Evolutionary conservation across 768 basidiomycete genomes (phyloP).

Genomic region (Rhodosporidiobolus sp.): DNA sequence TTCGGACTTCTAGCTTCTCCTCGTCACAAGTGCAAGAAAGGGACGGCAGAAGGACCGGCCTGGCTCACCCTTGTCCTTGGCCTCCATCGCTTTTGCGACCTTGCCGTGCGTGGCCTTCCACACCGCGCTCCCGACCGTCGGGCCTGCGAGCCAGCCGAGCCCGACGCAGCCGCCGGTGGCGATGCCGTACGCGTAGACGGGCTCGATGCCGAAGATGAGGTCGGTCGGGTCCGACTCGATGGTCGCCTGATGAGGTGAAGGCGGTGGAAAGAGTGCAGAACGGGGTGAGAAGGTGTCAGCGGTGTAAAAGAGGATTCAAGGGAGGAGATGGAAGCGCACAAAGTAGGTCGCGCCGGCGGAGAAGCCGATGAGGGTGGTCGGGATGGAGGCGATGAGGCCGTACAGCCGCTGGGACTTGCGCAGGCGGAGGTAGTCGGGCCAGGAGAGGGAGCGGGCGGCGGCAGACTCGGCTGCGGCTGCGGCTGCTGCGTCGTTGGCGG

Average conservation of each 20-base stretch:
- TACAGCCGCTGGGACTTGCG: constrained; percentile 31
- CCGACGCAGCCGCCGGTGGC: constrained; percentile 41
- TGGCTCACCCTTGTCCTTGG: constrained; percentile 39
- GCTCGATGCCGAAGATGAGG: constrained; percentile 40
- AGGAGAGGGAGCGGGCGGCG: constrained; percentile 23
- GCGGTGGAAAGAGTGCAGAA: not conserved
- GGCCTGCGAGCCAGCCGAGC: constrained; percentile 42
- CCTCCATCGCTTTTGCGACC: constrained; percentile 32
- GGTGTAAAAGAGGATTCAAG: not conserved
- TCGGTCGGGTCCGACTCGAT: constrained; percentile 37
- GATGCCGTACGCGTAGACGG: constrained; percentile 38
- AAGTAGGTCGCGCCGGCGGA: constrained; percentile 37
- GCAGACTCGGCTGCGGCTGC: not conserved
- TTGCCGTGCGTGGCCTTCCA: constrained; percentile 35
- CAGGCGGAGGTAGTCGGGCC: constrained; percentile 39
- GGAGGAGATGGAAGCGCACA: not conserved
- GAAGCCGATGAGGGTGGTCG: constrained; percentile 41
- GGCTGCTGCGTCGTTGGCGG: not conserved
- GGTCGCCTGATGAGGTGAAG: constrained; percentile 24
- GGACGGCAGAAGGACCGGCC: not conserved
- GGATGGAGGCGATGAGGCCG: constrained; percentile 39
- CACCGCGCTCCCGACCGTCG: constrained; percentile 34
- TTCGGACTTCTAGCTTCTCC: no score
- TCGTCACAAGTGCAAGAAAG: no score
- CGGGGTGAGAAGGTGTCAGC: not conserved